Base-by-base conservation (phyloP, 2,329 filamentous ascomycete species). In the Hypoxylon sp. region DNA sequence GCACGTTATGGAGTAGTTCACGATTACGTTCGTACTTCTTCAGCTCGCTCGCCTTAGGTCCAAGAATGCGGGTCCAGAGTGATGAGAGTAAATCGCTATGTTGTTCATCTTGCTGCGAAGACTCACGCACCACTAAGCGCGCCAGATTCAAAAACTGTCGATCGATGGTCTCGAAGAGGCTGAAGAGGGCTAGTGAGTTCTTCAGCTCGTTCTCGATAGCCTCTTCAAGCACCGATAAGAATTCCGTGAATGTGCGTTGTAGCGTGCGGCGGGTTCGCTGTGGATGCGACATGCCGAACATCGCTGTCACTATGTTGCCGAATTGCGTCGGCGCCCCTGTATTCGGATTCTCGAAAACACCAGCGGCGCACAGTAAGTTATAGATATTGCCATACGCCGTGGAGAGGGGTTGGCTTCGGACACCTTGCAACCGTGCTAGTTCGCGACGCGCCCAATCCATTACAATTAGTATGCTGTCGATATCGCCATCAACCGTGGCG, bases 401-500 rank as follows among this genome's bases (percentile, higher is more conserved):
- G 17, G 90, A 88, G 21, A 97, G 81, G 1, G 89, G 86, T 46
- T 86, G 87, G 0, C 87, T 85, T 5, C 89, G 88, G 19, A 86
- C 82, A 21, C 84, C 84, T 67, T 89, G 87, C 62, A 96, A 82
- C 49, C 90, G 89, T 66, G 89, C 85, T 13, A 98, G 87, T 79
- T 98, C 94, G 71, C 94, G 90, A 76, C 91, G 91, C 13, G 93
- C 93, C 95, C 95, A 98, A 77, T 97, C 93, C 94, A 98, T 98
- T 56, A 97, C 93, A 67, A 96, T 91, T 36, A 98, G 86, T 72
- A 98, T 97, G 66, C 87, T 91, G 77, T 98, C 95, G 73, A 98
- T 92, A 75, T 98, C 95, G 25, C 93, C 93, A 74, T 98, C 93
- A 11, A 98, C 93, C 71, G 94, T 93, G 56, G 94, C 92, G 78